phyloP scores from a whole-genome alignment of 441 rosid species.

The Populus hybrid region DNA sequence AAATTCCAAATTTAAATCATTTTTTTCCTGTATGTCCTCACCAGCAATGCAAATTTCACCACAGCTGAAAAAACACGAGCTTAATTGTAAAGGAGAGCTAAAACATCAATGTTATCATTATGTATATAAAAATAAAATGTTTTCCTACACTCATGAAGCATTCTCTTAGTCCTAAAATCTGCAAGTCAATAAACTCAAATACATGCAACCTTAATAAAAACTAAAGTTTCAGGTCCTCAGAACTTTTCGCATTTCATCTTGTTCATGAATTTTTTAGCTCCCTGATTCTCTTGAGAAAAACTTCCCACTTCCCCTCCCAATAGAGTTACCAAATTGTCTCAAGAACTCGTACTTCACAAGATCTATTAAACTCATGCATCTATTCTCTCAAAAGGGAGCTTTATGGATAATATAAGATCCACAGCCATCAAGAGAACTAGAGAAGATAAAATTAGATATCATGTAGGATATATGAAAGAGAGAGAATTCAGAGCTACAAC shows the following conservation, averaged over 20 bases:
- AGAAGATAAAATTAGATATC: not conserved
- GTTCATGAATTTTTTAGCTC: not conserved
- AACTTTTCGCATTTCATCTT: constrained; percentile 4
- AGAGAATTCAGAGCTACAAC: constrained; percentile 6
- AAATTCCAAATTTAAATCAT: not conserved
- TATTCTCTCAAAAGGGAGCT: not conserved
- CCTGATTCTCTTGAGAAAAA: not conserved
- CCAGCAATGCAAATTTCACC: not conserved
- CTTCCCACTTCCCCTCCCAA: not conserved
- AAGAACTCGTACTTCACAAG: not conserved
- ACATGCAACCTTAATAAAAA: not conserved
- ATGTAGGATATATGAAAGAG: not conserved
- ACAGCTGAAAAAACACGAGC: not conserved
- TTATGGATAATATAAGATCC: not conserved
- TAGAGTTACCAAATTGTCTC: not conserved
- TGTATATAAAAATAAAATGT: not conserved
- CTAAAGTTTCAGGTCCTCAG: not conserved
- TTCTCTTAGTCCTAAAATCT: constrained; percentile 5
- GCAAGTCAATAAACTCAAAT: not conserved
- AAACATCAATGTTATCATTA: not conserved
- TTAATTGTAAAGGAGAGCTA: not conserved
- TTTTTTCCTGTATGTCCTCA: not conserved
- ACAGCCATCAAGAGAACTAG: not conserved
- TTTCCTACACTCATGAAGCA: constrained; percentile 7
- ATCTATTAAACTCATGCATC: not conserved